These are phyloP conservation scores for Camellia oleifera DNA, from an alignment of 179 eudicot genomes.

Conservation along the genomic window DNA sequence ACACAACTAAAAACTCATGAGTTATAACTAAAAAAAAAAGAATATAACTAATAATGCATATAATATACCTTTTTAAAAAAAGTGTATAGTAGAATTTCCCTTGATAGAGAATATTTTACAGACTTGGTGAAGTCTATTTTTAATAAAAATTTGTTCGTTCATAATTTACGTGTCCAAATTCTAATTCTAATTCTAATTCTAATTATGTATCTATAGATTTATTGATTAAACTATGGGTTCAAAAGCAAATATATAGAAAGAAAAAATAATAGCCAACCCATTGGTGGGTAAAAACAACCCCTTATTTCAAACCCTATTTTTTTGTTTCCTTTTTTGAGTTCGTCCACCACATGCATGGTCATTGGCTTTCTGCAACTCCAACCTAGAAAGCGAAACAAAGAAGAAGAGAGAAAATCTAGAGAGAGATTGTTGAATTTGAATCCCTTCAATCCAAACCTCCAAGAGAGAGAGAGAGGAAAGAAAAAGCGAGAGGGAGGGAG, in stretches of 20 bases:
- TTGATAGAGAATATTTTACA: too few species aligned
- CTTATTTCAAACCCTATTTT: not conserved
- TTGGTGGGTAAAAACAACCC: not conserved
- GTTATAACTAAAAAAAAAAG: too few species aligned
- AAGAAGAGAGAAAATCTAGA: not conserved
- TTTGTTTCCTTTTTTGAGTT: not conserved
- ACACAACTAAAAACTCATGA: too few species aligned
- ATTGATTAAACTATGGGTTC: not conserved
- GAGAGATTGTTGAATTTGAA: not conserved
- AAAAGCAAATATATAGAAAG: not conserved
- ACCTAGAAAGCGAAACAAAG: not conserved
- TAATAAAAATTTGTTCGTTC: too few species aligned
- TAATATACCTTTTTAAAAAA: too few species aligned
- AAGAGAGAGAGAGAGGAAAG: not conserved
- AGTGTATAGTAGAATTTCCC: too few species aligned
- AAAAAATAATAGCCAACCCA: not conserved
- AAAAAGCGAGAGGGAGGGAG: not conserved
- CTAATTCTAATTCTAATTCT: too few species aligned
- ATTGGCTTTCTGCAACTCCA: conserved; percentile 5
- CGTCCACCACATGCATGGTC: not conserved
- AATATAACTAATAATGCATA: too few species aligned
- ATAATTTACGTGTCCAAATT: too few species aligned
- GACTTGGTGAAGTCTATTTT: too few species aligned
- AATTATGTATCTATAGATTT: too few species aligned
- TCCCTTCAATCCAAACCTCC: not conserved